A percentile compares a stretch with the other conserved stretches of the same genome.
These are phyloP conservation scores for Pleurotus pulmonarius DNA, from an alignment of 768 basidiomycete genomes.

Conservation along the genomic window DNA sequence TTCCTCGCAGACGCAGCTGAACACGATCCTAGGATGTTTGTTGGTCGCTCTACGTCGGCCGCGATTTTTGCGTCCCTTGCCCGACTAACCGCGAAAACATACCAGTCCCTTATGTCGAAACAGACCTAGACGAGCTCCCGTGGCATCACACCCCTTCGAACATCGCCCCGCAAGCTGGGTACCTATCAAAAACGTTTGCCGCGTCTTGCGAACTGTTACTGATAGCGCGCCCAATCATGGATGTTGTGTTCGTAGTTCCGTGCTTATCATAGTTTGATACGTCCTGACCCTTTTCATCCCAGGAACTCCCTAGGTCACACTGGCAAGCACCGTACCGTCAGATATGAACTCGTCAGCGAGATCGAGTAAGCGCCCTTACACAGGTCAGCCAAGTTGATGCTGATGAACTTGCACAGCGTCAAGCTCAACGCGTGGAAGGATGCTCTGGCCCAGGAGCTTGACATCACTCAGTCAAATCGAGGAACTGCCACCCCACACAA, in stretches of 20 bases:
- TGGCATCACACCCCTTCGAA: constrained; percentile 40
- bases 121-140: constrained; percentile 44
- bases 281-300: not conserved
- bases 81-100: constrained; percentile 33
- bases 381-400: not conserved
- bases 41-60: constrained; percentile 65
- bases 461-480: constrained; percentile 44
- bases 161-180: constrained; percentile 35
- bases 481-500: constrained; percentile 48
- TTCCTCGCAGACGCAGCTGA: not conserved
- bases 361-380: constrained; percentile 39
- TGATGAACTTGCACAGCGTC: constrained; percentile 24
- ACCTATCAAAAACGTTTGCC: constrained; percentile 44
- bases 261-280: not conserved
- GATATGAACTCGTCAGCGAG: constrained; percentile 45
- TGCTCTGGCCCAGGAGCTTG: constrained; percentile 39
- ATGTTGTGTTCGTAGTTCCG: constrained; percentile 41
- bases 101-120: constrained; percentile 44
- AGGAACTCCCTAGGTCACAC: constrained; percentile 43
- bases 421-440: constrained; percentile 48
- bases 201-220: constrained; percentile 44
- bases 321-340: constrained; percentile 34
- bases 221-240: constrained; percentile 50
- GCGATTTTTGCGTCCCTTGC: constrained; percentile 47
- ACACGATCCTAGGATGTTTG: constrained; percentile 43